Base-by-base conservation (phyloP, 805 yeast species). In the Diddensiella caesifluorescens region DNA sequence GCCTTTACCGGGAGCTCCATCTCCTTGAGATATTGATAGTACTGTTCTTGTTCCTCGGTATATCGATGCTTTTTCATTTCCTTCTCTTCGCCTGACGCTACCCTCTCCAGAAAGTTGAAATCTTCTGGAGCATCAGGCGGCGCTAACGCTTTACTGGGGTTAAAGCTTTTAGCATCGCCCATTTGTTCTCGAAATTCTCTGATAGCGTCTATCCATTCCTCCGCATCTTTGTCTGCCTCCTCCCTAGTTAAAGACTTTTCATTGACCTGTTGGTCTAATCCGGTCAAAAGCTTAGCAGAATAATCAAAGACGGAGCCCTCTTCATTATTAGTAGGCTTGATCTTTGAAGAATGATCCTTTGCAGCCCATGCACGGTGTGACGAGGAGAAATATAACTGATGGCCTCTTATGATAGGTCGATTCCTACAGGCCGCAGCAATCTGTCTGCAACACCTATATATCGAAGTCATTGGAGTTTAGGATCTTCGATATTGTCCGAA, bases 21-120 rank as follows among this genome's bases (percentile, higher is more conserved):
- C 30, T 62, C 68, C 45, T 71, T 65, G 38, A 81, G 64, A 9
- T 59, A 61, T 42, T 71, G 76, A 33, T 68, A 68, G 59, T 86
- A 78, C 4, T 67, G 71, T 19, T 74, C 41, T 62, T 89, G 96
- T 52, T 74, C 80, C 26, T 66, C 72, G 3, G 82, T 67, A 28
- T 94, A 89, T 18, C 47, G 13, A 31, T 42, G 35, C 37, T 46
- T 30, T 21, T 38, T 29, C 9, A 33, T 22, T 13, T 39, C 37
- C 6, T 7, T 1, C 35, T 27, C 22, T 51, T 41, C 48, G 39
- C 27, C 53, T 9, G 41, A 38, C 7, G 59, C 54, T 40, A 60
- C 58, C 41, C 60, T 57, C n/a, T n/a, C n/a, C 22, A 61, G 34
- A 39, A 60, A 42, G 50, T 69, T 63, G 22, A 69, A 49, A 41